Percentiles rank a stretch among this genome's conserved stretches.
phyloP scores from a whole-genome alignment of 495 filamentous ascomycete species.

The Podospora conica region DNA sequence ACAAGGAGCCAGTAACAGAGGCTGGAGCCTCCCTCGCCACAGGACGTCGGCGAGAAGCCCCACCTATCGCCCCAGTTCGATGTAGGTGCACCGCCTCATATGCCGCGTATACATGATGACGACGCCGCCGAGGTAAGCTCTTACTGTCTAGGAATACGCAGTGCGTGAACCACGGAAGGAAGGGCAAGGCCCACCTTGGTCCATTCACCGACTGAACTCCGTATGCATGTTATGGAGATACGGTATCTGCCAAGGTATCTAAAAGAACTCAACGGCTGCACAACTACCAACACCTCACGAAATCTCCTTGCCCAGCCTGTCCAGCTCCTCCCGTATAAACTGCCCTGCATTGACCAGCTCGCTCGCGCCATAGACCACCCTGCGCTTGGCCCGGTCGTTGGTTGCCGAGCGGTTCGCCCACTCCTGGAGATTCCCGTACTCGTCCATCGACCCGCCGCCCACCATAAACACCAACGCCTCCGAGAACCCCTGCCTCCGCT shows the following conservation, averaged over 20 bases:
- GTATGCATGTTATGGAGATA: neutral
- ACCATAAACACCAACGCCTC: constrained; percentile 97
- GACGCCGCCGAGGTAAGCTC: neutral
- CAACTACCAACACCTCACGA: constrained; percentile 20
- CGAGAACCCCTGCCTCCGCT: constrained; percentile 85
- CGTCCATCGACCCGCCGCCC: constrained; percentile 96
- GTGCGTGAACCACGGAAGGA: no score
- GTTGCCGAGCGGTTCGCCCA: constrained; percentile 74
- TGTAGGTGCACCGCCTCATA: neutral
- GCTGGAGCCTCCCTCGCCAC: neutral
- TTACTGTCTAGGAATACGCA: no score
- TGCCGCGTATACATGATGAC: neutral
- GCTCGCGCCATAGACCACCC: constrained; percentile 93
- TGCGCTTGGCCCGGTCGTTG: constrained; percentile 52
- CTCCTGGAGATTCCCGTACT: constrained; percentile 96
- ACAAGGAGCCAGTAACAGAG: neutral
- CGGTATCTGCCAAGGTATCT: neutral
- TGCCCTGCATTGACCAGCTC: constrained; percentile 86
- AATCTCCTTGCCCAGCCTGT: constrained; percentile 59
- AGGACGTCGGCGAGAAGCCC: neutral
- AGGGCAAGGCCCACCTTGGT: neutral
- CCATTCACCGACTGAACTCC: neutral
- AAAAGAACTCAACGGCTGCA: neutral
- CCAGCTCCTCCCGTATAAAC: constrained; percentile 76
- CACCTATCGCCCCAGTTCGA: neutral